These are phyloP conservation scores for Favolaschia claudopus DNA, from an alignment of 768 basidiomycete species.

Conservation along the genomic window DNA sequence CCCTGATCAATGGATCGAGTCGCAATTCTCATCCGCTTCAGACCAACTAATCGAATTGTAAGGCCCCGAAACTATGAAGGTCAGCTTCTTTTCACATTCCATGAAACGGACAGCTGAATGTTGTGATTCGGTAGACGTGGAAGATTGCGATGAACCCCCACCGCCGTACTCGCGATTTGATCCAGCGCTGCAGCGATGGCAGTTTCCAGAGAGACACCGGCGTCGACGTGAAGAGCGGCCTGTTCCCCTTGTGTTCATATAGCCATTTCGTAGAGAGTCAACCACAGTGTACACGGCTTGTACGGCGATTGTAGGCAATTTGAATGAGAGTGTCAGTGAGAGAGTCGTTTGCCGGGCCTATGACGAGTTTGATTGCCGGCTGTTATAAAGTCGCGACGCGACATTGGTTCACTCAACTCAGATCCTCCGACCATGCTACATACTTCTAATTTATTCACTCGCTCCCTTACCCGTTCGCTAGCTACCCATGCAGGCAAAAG, in stretches of 20 bases:
- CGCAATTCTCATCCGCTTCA: no score
- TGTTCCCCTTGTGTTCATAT: background rate
- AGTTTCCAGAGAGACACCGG: constrained; percentile 5
- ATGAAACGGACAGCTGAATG: no score
- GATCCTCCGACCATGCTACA: constrained; percentile 20
- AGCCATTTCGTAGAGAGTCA: no score
- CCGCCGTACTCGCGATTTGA: constrained; percentile 40
- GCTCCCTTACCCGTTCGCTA: constrained; percentile 56
- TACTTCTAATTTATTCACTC: constrained; percentile 33
- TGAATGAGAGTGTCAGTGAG: no score
- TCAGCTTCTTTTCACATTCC: no score
- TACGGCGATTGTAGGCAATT: no score
- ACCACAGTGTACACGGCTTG: no score
- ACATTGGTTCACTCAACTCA: background rate
- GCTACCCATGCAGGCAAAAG: constrained; percentile 55
- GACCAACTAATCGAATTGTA: no score
- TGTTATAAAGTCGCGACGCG: background rate
- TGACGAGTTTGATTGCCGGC: background rate
- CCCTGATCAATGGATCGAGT: no score
- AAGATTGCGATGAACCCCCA: background rate
- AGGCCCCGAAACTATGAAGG: no score
- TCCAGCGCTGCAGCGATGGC: constrained; percentile 17
- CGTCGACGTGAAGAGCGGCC: background rate
- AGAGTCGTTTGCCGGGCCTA: no score
- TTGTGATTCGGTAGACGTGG: background rate